A percentile compares a stretch with the other conserved stretches of the same genome.
phyloP scores from a whole-genome alignment of 345 rosid genomes.

The Hypericum androsaemum region DNA sequence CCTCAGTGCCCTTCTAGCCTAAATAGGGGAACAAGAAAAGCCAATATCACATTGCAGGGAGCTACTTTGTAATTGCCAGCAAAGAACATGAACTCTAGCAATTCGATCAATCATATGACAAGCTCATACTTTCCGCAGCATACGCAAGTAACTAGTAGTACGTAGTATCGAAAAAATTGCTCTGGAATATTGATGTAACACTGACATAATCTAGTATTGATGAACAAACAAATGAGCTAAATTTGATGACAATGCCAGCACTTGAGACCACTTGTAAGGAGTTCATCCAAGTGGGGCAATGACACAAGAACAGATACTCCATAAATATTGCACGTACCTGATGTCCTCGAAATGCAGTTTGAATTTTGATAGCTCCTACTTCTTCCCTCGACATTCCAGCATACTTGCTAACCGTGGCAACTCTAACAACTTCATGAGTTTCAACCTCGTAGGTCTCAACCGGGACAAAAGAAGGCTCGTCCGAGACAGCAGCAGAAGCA shows the following conservation, averaged over 20 bases:
- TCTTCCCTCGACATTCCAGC: conserved; percentile 63
- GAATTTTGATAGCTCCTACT: conserved; percentile 81
- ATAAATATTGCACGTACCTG: conserved; percentile 34
- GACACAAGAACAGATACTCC: background rate
- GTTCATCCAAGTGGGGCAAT: too few relatives aligned
- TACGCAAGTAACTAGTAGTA: too few relatives aligned
- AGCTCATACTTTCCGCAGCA: too few relatives aligned
- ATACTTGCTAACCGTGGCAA: conserved; percentile 23
- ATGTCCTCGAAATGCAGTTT: conserved; percentile 77
- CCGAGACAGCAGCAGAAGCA: conserved; percentile 31
- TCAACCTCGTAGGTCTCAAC: conserved; percentile 10
- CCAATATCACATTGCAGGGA: background rate
- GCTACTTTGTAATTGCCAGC: background rate
- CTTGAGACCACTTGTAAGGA: too few relatives aligned
- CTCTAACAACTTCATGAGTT: conserved; percentile 33
- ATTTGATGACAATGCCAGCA: too few relatives aligned
- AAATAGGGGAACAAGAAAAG: conserved; percentile 10
- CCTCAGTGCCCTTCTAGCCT: conserved; percentile 8
- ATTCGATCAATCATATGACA: background rate
- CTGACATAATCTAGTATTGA: too few relatives aligned
- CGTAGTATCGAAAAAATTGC: too few relatives aligned
- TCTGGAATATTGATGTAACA: too few relatives aligned
- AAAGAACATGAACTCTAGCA: background rate
- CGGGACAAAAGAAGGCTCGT: conserved; percentile 29
- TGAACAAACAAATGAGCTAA: too few relatives aligned